Conservation (phyloP, 2,329 filamentous ascomycete genomes). For the Leptographium wingfieldii region DNA sequence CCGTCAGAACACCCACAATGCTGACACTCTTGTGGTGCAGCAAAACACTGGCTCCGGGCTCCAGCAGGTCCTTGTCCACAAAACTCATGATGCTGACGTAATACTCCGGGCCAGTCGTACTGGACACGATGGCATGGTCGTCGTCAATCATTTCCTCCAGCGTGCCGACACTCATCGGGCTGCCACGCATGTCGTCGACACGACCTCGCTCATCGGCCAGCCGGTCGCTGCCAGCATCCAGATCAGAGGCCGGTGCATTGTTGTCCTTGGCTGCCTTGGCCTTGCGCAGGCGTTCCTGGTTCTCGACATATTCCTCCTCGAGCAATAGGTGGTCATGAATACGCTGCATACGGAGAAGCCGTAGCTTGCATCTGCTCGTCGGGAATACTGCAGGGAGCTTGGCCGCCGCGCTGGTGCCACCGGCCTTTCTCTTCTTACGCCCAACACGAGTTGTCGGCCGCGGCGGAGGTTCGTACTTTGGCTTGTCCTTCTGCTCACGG, state of each 20-base stretch:
- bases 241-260: slow-evolving; percentile 50
- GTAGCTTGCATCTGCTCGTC: slow-evolving; percentile 92
- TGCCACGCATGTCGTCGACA: slow-evolving; percentile 96
- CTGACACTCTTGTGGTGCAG: slow-evolving; percentile 97
- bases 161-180: slow-evolving; percentile 95
- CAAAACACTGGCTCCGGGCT: slow-evolving; percentile 89
- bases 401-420: slow-evolving; percentile 82
- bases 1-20: slow-evolving; percentile 91
- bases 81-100: slow-evolving; percentile 99
- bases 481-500: slow-evolving; percentile 79
- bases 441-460: slow-evolving; percentile 93
- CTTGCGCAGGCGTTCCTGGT: slow-evolving; percentile 91
- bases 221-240: slow-evolving; percentile 63
- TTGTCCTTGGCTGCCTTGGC: slow-evolving; percentile 71
- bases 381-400: slow-evolving; percentile 93
- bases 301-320: slow-evolving; percentile 98
- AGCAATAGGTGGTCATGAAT: slow-evolving; percentile 95
- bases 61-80: slow-evolving; percentile 94
- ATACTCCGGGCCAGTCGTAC: slow-evolving; percentile 93
- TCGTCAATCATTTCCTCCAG: slow-evolving; percentile 98
- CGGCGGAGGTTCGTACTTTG: slow-evolving; percentile 98
- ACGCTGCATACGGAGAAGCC: slow-evolving; percentile 94
- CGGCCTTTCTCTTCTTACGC: slow-evolving; percentile 95
- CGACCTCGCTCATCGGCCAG: slow-evolving; percentile 90
- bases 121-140: slow-evolving; percentile 96